Conservation (phyloP, 371 early-diverging fungal genomes). For the Entomophthora muscae region DNA sequence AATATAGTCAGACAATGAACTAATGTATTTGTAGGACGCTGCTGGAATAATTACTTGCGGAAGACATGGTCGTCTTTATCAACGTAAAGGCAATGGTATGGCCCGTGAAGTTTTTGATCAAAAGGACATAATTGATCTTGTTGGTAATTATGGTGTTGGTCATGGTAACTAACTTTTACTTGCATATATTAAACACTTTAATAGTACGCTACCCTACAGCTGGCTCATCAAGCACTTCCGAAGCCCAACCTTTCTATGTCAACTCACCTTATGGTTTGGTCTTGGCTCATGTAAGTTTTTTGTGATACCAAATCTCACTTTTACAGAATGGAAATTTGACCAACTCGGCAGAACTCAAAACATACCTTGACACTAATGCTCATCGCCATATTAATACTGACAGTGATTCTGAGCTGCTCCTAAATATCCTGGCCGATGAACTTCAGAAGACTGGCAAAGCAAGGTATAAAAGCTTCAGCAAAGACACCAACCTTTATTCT, state of each 20-base stretch:
- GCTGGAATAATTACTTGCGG: constrained; percentile 97
- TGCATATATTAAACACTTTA: neutral
- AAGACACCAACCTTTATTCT: constrained; percentile 1
- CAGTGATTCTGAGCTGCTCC: constrained; percentile 89
- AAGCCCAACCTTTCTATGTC: constrained; percentile 97
- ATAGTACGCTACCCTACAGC: constrained; percentile 94
- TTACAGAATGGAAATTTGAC: constrained; percentile 88
- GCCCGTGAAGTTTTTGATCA: constrained; percentile 87
- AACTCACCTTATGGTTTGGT: constrained; percentile 94
- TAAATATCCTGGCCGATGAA: constrained; percentile 89
- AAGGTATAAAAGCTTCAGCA: constrained; percentile 23
- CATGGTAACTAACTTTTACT: constrained; percentile 67
- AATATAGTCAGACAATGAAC: neutral
- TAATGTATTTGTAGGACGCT: constrained; percentile 56
- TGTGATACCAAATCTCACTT: neutral
- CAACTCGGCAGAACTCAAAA: constrained; percentile 71
- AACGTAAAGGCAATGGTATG: constrained; percentile 96
- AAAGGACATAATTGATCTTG: constrained; percentile 46
- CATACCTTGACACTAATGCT: constrained; percentile 74
- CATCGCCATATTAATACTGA: constrained; percentile 98
- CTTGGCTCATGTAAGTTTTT: constrained; percentile 70
- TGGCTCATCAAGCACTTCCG: constrained; percentile 78
- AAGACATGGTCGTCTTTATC: constrained; percentile 82
- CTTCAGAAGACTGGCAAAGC: constrained; percentile 86
- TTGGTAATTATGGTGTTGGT: constrained; percentile 85